Evolutionary conservation across 441 rosid species (phyloP).

Genomic region (Cnidoscolus chayamansa): DNA sequence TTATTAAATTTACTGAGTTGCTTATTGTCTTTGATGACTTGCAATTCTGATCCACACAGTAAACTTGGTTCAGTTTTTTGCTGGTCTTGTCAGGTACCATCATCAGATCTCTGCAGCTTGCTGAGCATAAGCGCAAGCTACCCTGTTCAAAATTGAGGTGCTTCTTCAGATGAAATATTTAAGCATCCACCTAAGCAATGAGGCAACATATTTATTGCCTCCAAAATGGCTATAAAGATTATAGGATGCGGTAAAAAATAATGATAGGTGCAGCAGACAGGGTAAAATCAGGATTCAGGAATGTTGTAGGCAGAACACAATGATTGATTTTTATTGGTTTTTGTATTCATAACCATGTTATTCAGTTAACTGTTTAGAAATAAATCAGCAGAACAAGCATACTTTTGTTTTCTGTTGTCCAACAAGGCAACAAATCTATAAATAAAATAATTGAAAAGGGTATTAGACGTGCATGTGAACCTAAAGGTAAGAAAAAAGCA

Average conservation of each 20-base stretch:
- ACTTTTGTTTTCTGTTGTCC: not conserved
- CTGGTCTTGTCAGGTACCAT: not conserved
- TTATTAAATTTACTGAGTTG: not conserved
- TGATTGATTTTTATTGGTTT: not conserved
- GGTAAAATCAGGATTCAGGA: constrained; percentile 19
- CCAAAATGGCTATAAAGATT: constrained; percentile 25
- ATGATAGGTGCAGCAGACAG: not conserved
- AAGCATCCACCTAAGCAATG: not conserved
- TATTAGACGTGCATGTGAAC: constrained; percentile 7
- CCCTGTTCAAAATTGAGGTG: constrained; percentile 1
- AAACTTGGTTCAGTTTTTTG: not conserved
- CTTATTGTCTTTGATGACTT: not conserved
- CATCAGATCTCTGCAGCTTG: constrained; percentile 12
- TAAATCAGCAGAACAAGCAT: constrained; percentile 10
- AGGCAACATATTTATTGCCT: constrained; percentile 8
- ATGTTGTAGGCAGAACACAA: not conserved
- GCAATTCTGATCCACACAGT: not conserved
- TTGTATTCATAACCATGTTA: constrained; percentile 10
- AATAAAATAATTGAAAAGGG: not conserved
- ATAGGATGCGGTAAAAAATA: not conserved
- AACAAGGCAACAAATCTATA: not conserved
- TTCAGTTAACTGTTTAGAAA: constrained; percentile 14
- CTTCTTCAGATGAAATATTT: not conserved
- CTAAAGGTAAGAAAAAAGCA: not conserved
- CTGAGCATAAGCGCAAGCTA: constrained; percentile 4